These are phyloP conservation scores for Annulohypoxylon moriforme DNA, from an alignment of 495 filamentous ascomycete genomes.

Conservation along the genomic window DNA sequence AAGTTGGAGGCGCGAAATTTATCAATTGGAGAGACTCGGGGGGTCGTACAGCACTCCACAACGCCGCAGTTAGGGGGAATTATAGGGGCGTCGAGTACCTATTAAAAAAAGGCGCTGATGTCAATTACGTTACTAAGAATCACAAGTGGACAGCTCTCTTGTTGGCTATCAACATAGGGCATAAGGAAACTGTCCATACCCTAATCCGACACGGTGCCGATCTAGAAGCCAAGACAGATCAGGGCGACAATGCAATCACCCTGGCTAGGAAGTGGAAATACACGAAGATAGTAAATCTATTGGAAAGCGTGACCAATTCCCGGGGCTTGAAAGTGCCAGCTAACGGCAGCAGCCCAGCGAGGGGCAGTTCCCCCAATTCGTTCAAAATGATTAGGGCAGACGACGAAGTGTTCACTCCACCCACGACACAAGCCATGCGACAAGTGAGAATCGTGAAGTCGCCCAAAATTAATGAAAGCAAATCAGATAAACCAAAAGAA, in stretches of 20 bases:
- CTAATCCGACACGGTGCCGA: not conserved
- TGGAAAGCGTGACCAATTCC: not conserved
- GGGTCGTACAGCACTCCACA: conserved; percentile 1
- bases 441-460: not conserved
- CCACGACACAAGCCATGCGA: not conserved
- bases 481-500: not conserved
- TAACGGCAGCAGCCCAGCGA: not conserved
- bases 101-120: not conserved
- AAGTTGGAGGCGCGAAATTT: not conserved
- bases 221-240: not conserved
- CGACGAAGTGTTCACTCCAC: not conserved
- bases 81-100: not conserved
- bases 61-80: not conserved
- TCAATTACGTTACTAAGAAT: not conserved
- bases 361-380: not conserved
- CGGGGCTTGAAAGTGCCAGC: not conserved
- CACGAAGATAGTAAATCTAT: not conserved
- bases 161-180: not conserved
- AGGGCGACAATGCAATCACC: not conserved
- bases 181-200: not conserved
- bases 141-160: not conserved
- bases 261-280: not conserved
- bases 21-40: not conserved
- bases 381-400: conserved; percentile 3
- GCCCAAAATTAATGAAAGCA: not conserved